Percentiles rank a stretch among this genome's conserved stretches.
Conservation (phyloP, 306 rosid genomes). For the Rosa persica region DNA sequence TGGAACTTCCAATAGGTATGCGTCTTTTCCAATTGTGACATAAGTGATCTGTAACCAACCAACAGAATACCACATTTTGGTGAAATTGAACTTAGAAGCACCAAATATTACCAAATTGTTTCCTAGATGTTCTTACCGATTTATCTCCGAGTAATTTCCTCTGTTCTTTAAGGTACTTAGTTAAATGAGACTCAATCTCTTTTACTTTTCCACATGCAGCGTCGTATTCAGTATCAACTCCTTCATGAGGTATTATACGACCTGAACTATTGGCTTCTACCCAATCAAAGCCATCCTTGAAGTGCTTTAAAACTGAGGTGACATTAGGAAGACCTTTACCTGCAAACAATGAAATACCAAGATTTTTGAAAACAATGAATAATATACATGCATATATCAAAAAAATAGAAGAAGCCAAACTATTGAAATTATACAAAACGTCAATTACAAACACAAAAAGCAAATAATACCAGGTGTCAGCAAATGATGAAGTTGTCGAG, state of each 20-base stretch:
- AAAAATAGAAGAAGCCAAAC: conserved; percentile 14
- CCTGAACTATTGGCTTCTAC: conserved; percentile 88
- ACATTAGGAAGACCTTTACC: conserved; percentile 78
- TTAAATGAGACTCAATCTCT: conserved; percentile 60
- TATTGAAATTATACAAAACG: conserved; percentile 7
- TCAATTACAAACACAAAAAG: background rate
- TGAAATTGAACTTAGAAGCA: background rate
- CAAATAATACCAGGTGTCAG: conserved; percentile 68
- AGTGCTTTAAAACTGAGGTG: conserved; percentile 53
- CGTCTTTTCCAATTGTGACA: conserved; percentile 75
- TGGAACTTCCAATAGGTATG: conserved; percentile 87
- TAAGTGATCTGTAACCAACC: conserved; percentile 61
- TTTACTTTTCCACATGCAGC: conserved; percentile 68
- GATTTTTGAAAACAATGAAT: background rate
- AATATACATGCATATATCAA: background rate
- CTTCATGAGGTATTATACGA: conserved; percentile 85
- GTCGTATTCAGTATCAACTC: conserved; percentile 78
- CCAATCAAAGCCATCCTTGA: conserved; percentile 96
- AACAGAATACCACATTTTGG: conserved; percentile 7
- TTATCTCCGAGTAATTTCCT: conserved; percentile 59
- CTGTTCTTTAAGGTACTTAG: conserved; percentile 66
- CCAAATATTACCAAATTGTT: conserved; percentile 18
- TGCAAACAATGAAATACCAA: conserved; percentile 31
- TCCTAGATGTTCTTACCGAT: conserved; percentile 44
- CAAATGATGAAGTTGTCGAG: conserved; percentile 60